Percentiles rank a stretch among this genome's conserved stretches.
These are phyloP conservation scores for Acidiella bohemica DNA, from an alignment of 495 filamentous ascomycete species.

Conservation along the genomic window DNA sequence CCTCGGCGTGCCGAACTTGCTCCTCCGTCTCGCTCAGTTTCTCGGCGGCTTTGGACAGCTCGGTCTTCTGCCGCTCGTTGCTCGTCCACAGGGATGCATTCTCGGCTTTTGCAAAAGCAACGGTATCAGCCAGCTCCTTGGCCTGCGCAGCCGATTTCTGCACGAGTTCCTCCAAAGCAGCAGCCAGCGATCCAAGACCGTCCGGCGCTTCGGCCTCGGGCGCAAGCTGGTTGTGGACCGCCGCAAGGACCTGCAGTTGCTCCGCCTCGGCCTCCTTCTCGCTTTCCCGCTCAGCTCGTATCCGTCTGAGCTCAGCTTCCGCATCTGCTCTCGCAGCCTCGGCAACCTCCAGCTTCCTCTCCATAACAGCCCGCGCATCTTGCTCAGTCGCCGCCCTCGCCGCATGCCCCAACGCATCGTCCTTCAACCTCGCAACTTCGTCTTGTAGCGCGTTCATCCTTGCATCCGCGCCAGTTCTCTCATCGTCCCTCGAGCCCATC, in stretches of 20 bases:
- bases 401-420: slow-evolving; percentile 16
- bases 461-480: slow-evolving; percentile 53
- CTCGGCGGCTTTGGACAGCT: slow-evolving; percentile 20
- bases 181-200: slow-evolving; percentile 42
- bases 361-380: slow-evolving; percentile 39
- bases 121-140: slow-evolving; percentile 26
- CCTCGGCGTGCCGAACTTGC: slow-evolving; percentile 19
- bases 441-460: slow-evolving; percentile 52
- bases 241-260: slow-evolving; percentile 41
- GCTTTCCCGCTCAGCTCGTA: slow-evolving; percentile 33
- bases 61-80: slow-evolving; percentile 20
- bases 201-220: slow-evolving; percentile 44
- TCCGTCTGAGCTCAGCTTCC: slow-evolving; percentile 18
- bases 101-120: slow-evolving; percentile 28
- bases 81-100: slow-evolving; percentile 24
- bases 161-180: slow-evolving; percentile 37
- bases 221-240: slow-evolving; percentile 48
- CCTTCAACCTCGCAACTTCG: slow-evolving; percentile 43
- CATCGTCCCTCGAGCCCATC: slow-evolving; percentile 69
- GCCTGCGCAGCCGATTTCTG: slow-evolving; percentile 24
- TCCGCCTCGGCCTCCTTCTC: slow-evolving; percentile 39
- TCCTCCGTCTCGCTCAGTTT: slow-evolving; percentile 14
- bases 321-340: slow-evolving; percentile 37
- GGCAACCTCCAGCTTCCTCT: slow-evolving; percentile 41
- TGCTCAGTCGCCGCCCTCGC: slow-evolving; percentile 40